Evolutionary conservation across 306 rosid species (phyloP).

Genomic region (Begonia masoniana): DNA sequence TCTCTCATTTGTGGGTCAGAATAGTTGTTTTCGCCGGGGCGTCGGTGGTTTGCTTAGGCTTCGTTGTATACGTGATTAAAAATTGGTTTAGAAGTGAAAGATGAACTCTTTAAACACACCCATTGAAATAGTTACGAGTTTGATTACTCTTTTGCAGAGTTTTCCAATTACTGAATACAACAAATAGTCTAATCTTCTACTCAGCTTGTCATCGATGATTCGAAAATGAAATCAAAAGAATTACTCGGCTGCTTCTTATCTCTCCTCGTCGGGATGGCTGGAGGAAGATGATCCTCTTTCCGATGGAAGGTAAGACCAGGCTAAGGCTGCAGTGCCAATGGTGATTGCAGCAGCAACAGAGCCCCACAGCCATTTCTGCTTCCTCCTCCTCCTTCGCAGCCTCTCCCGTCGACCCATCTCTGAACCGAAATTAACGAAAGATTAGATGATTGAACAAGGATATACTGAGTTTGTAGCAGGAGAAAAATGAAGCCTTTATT

Average conservation of each 20-base stretch:
- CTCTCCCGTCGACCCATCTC: slow-evolving; percentile 76
- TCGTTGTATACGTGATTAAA: slow-evolving; percentile 29
- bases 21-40: slow-evolving; percentile 36
- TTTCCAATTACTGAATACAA: too few relatives aligned
- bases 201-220: background rate
- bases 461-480: background rate
- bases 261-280: slow-evolving; percentile 5
- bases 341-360: slow-evolving; percentile 49
- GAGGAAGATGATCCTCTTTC: slow-evolving; percentile 18
- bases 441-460: background rate
- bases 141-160: too few relatives aligned
- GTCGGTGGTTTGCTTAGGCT: slow-evolving; percentile 44
- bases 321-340: slow-evolving; percentile 58
- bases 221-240: background rate
- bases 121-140: background rate
- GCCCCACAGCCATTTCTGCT: slow-evolving; percentile 93
- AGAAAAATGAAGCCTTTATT: background rate
- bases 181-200: background rate
- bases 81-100: slow-evolving; percentile 54
- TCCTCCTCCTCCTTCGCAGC: slow-evolving; percentile 34
- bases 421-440: slow-evolving; percentile 11
- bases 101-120: background rate
- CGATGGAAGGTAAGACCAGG: slow-evolving; percentile 59
- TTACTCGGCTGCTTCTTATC: background rate
- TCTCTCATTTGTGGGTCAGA: slow-evolving; percentile 39